phyloP scores from a whole-genome alignment of 148 eudicot genomes.

The Silene latifolia region DNA sequence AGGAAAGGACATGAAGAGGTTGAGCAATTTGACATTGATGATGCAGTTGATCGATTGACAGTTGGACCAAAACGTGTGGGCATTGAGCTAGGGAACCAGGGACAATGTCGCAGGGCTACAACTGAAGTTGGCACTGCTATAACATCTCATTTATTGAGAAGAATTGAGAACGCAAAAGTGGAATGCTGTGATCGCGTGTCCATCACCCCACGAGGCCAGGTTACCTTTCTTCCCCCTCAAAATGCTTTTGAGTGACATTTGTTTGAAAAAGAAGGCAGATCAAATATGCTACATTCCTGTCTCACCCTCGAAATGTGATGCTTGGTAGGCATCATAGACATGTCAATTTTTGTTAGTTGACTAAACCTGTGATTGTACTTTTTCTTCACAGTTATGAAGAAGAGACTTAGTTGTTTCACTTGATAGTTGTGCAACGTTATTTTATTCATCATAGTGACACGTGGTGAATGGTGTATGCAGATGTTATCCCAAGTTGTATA shows the following conservation, averaged over 20 bases:
- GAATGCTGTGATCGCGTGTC: slow-evolving; percentile 83
- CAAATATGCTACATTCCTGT: background rate
- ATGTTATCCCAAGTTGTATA: slow-evolving; percentile 76
- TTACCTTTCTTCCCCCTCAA: slow-evolving; percentile 10
- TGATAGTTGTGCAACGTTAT: slow-evolving; percentile 8
- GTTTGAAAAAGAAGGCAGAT: background rate
- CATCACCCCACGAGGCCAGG: slow-evolving; percentile 88
- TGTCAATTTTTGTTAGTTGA: background rate
- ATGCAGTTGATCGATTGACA: slow-evolving; percentile 89
- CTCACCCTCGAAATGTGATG: slow-evolving; percentile 1
- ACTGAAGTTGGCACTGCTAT: slow-evolving; percentile 80
- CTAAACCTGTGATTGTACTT: background rate
- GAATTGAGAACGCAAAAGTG: slow-evolving; percentile 70
- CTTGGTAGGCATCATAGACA: background rate
- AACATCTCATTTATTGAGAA: slow-evolving; percentile 78
- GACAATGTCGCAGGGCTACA: slow-evolving; percentile 82
- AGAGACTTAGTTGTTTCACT: background rate
- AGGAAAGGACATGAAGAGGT: slow-evolving; percentile 69
- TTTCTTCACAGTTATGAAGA: background rate
- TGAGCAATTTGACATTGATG: slow-evolving; percentile 73
- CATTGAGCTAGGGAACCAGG: slow-evolving; percentile 71
- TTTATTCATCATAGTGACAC: background rate
- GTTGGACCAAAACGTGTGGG: slow-evolving; percentile 83
- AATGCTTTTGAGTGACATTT: background rate
- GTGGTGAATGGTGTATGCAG: slow-evolving; percentile 36